phyloP scores from a whole-genome alignment of 352 stramenopile species.

The Pythium phragmiticola region DNA sequence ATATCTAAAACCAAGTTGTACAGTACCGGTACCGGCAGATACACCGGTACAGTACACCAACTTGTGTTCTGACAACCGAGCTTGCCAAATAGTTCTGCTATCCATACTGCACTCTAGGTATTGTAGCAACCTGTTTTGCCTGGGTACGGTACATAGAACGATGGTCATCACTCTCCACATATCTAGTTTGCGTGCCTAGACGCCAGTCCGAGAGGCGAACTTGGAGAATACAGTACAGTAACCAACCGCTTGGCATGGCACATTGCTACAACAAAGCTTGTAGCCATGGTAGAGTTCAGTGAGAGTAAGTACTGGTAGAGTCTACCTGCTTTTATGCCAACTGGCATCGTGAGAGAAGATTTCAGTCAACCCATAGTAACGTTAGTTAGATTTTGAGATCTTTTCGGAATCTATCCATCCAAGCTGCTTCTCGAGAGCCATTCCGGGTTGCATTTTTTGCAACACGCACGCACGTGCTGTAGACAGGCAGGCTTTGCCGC shows the following conservation, averaged over 20 bases:
- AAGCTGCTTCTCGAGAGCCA: background rate
- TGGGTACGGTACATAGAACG: background rate
- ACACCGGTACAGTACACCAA: background rate
- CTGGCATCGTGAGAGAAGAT: too few relatives aligned
- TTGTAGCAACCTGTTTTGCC: too few relatives aligned
- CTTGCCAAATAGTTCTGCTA: background rate
- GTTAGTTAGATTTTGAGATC: background rate
- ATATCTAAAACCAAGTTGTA: background rate
- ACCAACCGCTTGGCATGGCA: too few relatives aligned
- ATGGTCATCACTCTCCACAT: slow-evolving; percentile 5
- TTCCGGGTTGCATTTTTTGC: too few relatives aligned
- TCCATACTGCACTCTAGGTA: slow-evolving; percentile 1
- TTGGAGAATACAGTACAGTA: too few relatives aligned
- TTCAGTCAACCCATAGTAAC: too few relatives aligned
- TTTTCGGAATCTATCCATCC: slow-evolving; percentile 1
- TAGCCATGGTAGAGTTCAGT: background rate
- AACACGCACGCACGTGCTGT: too few relatives aligned
- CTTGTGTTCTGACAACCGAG: background rate
- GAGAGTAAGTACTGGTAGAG: too few relatives aligned
- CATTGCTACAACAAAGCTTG: too few relatives aligned
- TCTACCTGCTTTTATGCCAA: too few relatives aligned
- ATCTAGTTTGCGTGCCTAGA: background rate
- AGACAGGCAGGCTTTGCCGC: too few relatives aligned
- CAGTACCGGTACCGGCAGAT: background rate
- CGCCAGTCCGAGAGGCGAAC: background rate